Percentiles rank a stretch among this genome's conserved stretches.
phyloP scores from a whole-genome alignment of 2,329 filamentous ascomycete species.

The Trichophyton rubrum region DNA sequence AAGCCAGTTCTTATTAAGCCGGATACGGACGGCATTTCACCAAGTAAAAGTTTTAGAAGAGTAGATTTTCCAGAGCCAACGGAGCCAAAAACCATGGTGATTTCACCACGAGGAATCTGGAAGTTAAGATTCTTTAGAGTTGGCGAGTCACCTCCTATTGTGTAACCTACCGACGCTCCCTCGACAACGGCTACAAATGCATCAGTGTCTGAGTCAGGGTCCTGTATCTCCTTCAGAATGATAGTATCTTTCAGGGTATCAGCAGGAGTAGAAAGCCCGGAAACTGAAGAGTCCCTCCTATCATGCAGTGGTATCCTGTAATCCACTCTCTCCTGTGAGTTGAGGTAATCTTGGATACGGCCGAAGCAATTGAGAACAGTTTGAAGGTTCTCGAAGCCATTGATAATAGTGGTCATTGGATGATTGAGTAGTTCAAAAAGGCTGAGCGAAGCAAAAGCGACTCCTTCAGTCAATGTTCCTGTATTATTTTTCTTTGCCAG shows the following conservation, averaged over 20 bases:
- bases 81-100: slow-evolving; percentile 10
- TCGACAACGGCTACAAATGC: background rate
- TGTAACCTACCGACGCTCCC: background rate
- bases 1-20: background rate
- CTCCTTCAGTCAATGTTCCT: background rate
- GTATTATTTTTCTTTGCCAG: background rate
- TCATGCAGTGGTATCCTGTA: background rate
- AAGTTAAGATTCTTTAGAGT: slow-evolving; percentile 4
- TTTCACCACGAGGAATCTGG: background rate
- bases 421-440: slow-evolving; percentile 2
- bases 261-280: background rate
- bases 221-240: background rate
- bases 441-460: slow-evolving; percentile 1
- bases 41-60: slow-evolving; percentile 4
- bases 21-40: background rate
- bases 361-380: background rate
- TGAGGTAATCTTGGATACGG: slow-evolving; percentile 3
- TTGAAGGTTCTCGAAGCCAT: background rate
- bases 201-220: background rate
- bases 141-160: background rate
- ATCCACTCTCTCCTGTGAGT: background rate
- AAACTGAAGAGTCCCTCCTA: background rate
- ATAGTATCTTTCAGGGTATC: background rate
- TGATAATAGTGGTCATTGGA: background rate
- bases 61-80: slow-evolving; percentile 12